Conservation (phyloP, 441 rosid genomes). For the Jatropha podagrica region DNA sequence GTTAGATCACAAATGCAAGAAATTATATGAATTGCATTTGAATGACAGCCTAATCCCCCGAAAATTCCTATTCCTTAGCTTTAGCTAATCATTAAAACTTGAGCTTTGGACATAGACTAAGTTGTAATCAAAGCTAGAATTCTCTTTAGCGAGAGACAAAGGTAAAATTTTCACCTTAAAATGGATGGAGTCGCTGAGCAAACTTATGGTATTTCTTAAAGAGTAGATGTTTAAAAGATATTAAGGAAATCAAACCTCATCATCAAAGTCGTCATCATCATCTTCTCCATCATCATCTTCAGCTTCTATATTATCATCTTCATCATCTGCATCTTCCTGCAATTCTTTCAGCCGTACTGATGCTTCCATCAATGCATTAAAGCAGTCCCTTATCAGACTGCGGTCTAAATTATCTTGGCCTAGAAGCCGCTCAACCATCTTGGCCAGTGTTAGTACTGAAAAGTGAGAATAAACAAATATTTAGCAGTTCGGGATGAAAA, state of each 20-base stretch:
- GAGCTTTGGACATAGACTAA: not conserved
- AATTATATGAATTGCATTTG: constrained; percentile 3
- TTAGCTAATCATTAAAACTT: not conserved
- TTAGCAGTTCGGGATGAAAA: constrained; percentile 3
- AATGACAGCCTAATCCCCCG: constrained; percentile 8
- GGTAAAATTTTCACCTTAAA: not conserved
- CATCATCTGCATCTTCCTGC: constrained; percentile 54
- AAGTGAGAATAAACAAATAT: constrained; percentile 39
- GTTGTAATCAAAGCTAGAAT: not conserved
- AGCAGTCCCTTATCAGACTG: constrained; percentile 50
- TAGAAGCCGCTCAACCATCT: constrained; percentile 60
- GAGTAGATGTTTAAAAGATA: not conserved
- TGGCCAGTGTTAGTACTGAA: constrained; percentile 63
- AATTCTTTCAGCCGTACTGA: constrained; percentile 51
- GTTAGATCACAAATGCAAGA: constrained; percentile 1
- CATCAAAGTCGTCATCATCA: constrained; percentile 50
- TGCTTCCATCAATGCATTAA: constrained; percentile 61
- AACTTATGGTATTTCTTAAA: constrained; percentile 5
- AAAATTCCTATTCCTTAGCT: constrained; percentile 8
- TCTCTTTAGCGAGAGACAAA: not conserved
- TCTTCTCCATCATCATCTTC: constrained; percentile 42
- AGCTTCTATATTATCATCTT: constrained; percentile 49
- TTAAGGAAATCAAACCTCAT: constrained; percentile 44
- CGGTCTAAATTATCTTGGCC: constrained; percentile 41
- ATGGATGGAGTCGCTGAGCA: not conserved